Percentiles rank a stretch among this genome's conserved stretches.
These are phyloP conservation scores for Tolypocladium capitatum DNA, from an alignment of 2,329 filamentous ascomycete species.

Conservation along the genomic window DNA sequence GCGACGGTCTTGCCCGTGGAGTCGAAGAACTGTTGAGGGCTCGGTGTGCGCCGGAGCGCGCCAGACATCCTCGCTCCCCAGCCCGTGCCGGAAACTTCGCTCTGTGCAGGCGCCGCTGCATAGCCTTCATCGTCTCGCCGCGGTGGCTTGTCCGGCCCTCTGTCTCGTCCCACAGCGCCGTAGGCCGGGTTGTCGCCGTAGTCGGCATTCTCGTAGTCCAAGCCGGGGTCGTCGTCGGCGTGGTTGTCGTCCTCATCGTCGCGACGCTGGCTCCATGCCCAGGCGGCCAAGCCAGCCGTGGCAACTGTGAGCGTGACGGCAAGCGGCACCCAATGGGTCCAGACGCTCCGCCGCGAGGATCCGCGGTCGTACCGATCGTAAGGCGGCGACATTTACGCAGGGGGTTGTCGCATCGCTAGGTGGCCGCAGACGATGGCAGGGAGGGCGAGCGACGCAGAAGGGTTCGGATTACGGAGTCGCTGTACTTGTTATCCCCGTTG, in stretches of 20 bases:
- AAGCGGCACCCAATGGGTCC: constrained; percentile 82
- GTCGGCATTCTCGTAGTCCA: constrained; percentile 34
- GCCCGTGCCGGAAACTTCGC: constrained; percentile 29
- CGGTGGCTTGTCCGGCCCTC: constrained; percentile 22
- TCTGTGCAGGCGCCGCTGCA: constrained; percentile 18
- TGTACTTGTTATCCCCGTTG: not conserved
- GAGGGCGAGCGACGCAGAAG: too few species aligned
- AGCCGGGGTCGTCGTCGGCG: constrained; percentile 34
- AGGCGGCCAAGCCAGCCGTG: constrained; percentile 73
- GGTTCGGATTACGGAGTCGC: not conserved
- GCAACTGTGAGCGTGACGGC: constrained; percentile 78
- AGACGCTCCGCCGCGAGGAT: constrained; percentile 46
- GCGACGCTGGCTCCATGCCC: constrained; percentile 84
- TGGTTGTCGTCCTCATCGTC: constrained; percentile 61
- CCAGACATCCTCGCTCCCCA: constrained; percentile 70
- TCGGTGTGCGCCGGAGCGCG: constrained; percentile 68
- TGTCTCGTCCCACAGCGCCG: constrained; percentile 25
- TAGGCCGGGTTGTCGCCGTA: constrained; percentile 40
- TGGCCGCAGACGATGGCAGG: constrained; percentile 3
- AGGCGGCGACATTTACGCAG: constrained; percentile 41
- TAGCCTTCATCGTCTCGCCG: constrained; percentile 28
- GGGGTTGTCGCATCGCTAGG: constrained; percentile 21
- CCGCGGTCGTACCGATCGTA: constrained; percentile 47
- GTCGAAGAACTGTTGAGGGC: constrained; percentile 79
- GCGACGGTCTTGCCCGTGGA: constrained; percentile 69